Evolutionary conservation across 805 yeast species (phyloP), one percentile per base, ranked within the genome.

Genomic region (Zygoascus flipseniorum): DNA sequence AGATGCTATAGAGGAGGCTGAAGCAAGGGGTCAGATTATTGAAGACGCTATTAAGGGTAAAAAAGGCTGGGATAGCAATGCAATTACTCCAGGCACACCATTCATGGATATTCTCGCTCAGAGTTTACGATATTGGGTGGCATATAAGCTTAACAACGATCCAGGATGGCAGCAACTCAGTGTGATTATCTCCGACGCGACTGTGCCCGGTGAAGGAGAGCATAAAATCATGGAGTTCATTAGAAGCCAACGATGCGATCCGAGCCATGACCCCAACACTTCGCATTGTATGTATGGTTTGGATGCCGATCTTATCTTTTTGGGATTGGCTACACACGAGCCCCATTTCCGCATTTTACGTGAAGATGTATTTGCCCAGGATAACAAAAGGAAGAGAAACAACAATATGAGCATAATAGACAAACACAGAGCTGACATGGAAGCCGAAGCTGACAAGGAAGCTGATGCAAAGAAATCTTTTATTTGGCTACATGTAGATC

Each of bases 181-280:
- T 69, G 89, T 93, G 5, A 86, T 93, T 23, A 84, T 93, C 47
- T 85, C 95, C 63, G 99, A 92, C 67, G 96, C 97, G 31, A 83
- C 95, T 0, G 98, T 92, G 13, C 99, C 99, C 1, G 99, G 99
- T 57, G 99, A 93, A 76, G 99, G 99, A 66, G 99, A 93, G 69
- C 99, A 93, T 73, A 93, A 93, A 69, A 84, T 93, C 62, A 93
- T 93, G 99, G 89, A 86, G 63, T 93, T 90, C 66, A 86, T 93
- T 54, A 80, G 99, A 64, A 80, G 87, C 43, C 98, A 90, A 67
- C 77, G 98, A 60, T 79, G 85, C 43, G 93, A 86, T 61, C 87
- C 95, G 0, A 82, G 83, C 64, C 87, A 92, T 69, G 80, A 88
- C 64, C 96, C 98, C 51, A 92, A 93, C 67, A 90, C 97, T 1